These are phyloP conservation scores for Simplicillium aogashimaense DNA, from an alignment of 2,329 filamentous ascomycete genomes.

Conservation along the genomic window DNA sequence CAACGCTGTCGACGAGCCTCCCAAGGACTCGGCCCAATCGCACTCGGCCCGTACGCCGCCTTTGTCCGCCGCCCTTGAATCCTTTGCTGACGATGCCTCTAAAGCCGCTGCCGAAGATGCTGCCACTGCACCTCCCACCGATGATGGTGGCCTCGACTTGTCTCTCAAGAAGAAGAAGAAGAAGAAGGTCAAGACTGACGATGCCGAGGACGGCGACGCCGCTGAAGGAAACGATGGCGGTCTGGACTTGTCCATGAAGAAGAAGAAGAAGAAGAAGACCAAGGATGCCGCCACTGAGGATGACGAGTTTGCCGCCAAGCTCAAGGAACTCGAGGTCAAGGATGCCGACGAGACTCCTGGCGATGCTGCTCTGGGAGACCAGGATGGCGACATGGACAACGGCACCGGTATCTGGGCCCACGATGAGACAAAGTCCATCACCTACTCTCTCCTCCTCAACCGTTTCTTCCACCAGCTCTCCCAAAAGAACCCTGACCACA, in stretches of 20 bases:
- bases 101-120: conserved; percentile 28
- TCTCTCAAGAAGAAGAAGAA: conserved; percentile 81
- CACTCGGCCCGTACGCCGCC: conserved; percentile 62
- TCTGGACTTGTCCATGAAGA: conserved; percentile 54
- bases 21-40: conserved; percentile 69
- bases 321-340: conserved; percentile 53
- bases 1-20: conserved; percentile 59
- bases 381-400: conserved; percentile 71
- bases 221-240: conserved; percentile 36
- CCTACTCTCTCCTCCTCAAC: conserved; percentile 74
- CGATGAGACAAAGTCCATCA: conserved; percentile 66
- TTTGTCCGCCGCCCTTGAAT: conserved; percentile 42
- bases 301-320: conserved; percentile 50
- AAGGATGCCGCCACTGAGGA: conserved; percentile 51
- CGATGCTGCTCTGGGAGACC: conserved; percentile 39
- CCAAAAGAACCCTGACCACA: conserved; percentile 93
- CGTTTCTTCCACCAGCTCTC: conserved; percentile 94
- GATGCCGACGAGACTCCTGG: conserved; percentile 50
- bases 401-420: conserved; percentile 89
- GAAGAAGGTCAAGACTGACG: conserved; percentile 34
- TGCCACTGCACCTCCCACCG: conserved; percentile 26
- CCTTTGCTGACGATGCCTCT: conserved; percentile 41
- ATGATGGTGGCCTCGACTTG: conserved; percentile 44
- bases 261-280: conserved; percentile 44
- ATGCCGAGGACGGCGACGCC: conserved; percentile 35